These are phyloP conservation scores for Sporothrix protearum DNA, from an alignment of 2,329 filamentous ascomycete species.

Conservation along the genomic window DNA sequence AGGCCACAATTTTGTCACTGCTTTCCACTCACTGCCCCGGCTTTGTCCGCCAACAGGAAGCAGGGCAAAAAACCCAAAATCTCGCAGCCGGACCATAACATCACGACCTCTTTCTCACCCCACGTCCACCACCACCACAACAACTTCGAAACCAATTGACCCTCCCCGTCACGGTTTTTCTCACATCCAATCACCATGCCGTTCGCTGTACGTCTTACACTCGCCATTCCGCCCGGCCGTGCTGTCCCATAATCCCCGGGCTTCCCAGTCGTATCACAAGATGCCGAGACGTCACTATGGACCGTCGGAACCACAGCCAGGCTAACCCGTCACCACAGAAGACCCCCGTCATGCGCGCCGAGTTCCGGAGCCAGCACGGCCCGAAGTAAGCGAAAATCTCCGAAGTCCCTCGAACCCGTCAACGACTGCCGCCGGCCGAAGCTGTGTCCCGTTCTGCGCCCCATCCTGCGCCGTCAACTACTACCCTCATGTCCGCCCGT, in stretches of 20 bases:
- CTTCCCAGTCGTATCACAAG: neutral
- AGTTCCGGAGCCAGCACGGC: conserved; percentile 61
- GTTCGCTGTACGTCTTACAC: conserved; percentile 32
- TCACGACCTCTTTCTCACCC: conserved; percentile 25
- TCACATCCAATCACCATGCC: conserved; percentile 30
- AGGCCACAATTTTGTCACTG: conserved; percentile 7
- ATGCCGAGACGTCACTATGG: neutral
- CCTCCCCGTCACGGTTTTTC: conserved; percentile 11
- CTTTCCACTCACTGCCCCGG: conserved; percentile 29
- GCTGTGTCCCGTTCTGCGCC: neutral
- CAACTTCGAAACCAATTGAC: conserved; percentile 21
- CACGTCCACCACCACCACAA: neutral
- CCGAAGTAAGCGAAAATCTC: conserved; percentile 56
- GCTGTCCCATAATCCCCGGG: neutral
- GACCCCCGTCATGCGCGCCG: conserved; percentile 46
- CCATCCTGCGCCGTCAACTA: too few relatives aligned
- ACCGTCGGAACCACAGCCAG: neutral
- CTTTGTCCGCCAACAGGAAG: conserved; percentile 32
- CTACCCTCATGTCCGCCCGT: neutral
- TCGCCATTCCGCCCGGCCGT: neutral
- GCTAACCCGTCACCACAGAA: conserved; percentile 31
- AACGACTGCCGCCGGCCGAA: neutral
- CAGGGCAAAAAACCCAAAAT: conserved; percentile 30
- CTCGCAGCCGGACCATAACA: conserved; percentile 31
- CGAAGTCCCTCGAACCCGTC: neutral